Conservation (phyloP, 2,329 filamentous ascomycete genomes). For the Alternaria hordeiaustralica region DNA sequence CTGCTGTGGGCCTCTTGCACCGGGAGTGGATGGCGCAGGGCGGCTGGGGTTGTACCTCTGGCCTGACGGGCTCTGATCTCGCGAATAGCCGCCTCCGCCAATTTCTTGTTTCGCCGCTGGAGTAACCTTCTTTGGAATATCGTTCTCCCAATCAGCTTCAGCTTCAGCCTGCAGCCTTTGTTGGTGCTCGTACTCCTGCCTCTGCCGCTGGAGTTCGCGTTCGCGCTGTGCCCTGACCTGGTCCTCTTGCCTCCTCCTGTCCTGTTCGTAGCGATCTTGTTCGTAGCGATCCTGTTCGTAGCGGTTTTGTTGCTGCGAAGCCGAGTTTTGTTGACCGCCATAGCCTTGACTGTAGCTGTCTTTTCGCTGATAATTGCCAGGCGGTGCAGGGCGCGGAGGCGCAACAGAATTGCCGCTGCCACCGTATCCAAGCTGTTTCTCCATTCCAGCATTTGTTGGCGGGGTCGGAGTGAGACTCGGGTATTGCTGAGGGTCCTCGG, state of each 20-base stretch:
- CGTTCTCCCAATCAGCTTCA: too few species aligned
- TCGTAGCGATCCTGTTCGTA: neutral
- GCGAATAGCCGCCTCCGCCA: constrained; percentile 64
- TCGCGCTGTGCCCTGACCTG: constrained; percentile 46
- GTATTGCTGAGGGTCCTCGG: constrained; percentile 73
- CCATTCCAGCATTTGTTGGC: constrained; percentile 54
- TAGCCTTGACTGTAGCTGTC: constrained; percentile 54
- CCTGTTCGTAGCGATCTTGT: constrained; percentile 39
- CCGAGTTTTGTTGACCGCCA: constrained; percentile 39
- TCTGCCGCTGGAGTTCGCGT: constrained; percentile 49
- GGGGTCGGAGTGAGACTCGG: constrained; percentile 73
- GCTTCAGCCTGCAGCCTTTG: too few species aligned
- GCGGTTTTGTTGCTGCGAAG: constrained; percentile 31
- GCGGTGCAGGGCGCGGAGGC: constrained; percentile 56
- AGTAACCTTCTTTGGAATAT: constrained; percentile 67
- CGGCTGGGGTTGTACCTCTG: constrained; percentile 83
- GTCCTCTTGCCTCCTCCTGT: constrained; percentile 49
- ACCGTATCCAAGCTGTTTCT: constrained; percentile 58
- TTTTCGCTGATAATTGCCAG: constrained; percentile 51
- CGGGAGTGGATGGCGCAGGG: constrained; percentile 80
- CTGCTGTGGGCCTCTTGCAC: constrained; percentile 53
- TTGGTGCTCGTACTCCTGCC: constrained; percentile 52
- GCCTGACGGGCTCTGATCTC: constrained; percentile 55
- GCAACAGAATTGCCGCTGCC: constrained; percentile 55
- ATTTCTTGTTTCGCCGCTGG: constrained; percentile 85